These are phyloP conservation scores for Eucalyptus rudis DNA, from an alignment of 345 rosid species.

Conservation along the genomic window DNA sequence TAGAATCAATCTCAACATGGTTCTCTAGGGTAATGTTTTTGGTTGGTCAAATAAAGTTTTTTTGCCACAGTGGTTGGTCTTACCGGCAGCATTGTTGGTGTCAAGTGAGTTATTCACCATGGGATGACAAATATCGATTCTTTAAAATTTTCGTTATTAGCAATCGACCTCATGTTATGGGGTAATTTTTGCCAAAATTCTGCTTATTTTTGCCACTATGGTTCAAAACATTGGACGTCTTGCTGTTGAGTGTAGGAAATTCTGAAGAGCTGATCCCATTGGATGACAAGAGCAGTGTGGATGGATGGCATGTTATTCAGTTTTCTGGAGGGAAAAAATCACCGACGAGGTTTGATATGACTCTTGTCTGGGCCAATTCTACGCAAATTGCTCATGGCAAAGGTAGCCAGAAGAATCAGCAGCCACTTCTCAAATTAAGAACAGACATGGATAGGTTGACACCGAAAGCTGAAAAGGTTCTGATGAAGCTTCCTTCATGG, in stretches of 20 bases:
- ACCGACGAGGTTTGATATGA: slow-evolving; percentile 41
- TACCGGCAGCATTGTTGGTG: neutral
- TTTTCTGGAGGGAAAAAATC: slow-evolving; percentile 73
- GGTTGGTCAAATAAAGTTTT: neutral
- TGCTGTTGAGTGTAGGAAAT: slow-evolving; percentile 16
- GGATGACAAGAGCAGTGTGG: slow-evolving; percentile 35
- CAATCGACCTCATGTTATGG: neutral
- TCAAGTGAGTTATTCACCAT: neutral
- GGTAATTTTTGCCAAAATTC: neutral
- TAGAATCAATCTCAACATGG: neutral
- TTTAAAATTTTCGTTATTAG: neutral
- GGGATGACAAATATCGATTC: neutral
- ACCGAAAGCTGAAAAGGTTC: slow-evolving; percentile 38
- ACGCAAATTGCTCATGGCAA: neutral
- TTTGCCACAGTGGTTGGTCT: neutral
- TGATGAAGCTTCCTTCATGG: slow-evolving; percentile 60
- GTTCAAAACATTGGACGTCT: neutral
- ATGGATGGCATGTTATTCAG: slow-evolving; percentile 84
- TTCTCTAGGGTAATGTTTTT: neutral
- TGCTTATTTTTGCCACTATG: neutral
- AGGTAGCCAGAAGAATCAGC: slow-evolving; percentile 1
- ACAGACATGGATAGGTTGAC: slow-evolving; percentile 55
- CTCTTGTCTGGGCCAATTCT: slow-evolving; percentile 29
- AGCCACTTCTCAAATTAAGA: slow-evolving; percentile 65
- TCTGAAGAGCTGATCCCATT: slow-evolving; percentile 34